Percentiles rank a stretch among this genome's conserved stretches.
Conservation (phyloP, 352 stramenopile genomes). For the Pythium rhizo-oryzae region DNA sequence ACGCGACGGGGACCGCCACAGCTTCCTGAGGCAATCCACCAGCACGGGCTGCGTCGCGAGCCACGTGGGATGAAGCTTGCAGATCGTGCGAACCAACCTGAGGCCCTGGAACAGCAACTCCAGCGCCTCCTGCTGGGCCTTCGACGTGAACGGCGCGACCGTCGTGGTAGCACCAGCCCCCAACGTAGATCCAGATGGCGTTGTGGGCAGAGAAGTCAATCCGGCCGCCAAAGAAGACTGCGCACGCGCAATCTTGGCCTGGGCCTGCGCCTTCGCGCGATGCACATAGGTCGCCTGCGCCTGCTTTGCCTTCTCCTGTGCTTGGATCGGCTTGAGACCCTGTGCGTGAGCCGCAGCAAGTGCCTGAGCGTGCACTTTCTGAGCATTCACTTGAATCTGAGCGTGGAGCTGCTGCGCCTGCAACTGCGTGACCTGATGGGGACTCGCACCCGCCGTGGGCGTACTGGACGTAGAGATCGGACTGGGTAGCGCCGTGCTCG, state of each 20-base stretch:
- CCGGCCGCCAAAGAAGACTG: constrained; percentile 59
- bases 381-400: constrained; percentile 89
- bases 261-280: constrained; percentile 83
- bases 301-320: constrained; percentile 91
- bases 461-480: constrained; percentile 41
- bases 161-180: neutral
- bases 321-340: constrained; percentile 84
- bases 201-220: constrained; percentile 24
- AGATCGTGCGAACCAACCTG: constrained; percentile 90
- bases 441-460: constrained; percentile 60
- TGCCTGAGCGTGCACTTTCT: constrained; percentile 89
- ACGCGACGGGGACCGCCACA: constrained; percentile 92
- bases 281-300: constrained; percentile 88
- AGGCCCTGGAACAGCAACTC: constrained; percentile 96
- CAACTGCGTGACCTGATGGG: constrained; percentile 58
- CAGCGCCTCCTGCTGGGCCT: constrained; percentile 86
- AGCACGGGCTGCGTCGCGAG: constrained; percentile 87
- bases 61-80: constrained; percentile 89
- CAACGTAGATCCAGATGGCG: constrained; percentile 9
- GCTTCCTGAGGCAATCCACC: constrained; percentile 93
- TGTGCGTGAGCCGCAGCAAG: constrained; percentile 84
- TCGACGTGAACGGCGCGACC: constrained; percentile 60
- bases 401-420: constrained; percentile 81
- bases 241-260: constrained; percentile 83
- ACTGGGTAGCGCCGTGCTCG: constrained; percentile 50